Conservation (phyloP, 495 filamentous ascomycete genomes). For the Xylaria nigripes region DNA sequence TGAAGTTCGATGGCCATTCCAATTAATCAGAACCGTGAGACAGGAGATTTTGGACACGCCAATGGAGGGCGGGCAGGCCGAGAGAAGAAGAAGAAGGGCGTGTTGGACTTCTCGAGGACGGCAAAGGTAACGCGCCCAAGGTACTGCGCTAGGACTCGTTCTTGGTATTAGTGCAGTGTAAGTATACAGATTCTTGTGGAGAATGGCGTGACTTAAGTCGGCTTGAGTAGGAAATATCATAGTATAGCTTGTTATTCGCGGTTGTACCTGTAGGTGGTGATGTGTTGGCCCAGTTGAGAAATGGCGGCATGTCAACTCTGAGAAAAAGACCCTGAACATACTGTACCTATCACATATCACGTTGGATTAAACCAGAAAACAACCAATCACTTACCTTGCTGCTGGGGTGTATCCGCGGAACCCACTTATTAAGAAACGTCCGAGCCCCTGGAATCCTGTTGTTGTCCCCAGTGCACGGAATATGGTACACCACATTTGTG, state of each 20-base stretch:
- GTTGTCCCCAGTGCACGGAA: not conserved
- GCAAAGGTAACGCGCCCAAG: not conserved
- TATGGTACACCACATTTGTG: not conserved
- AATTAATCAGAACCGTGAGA: conserved; percentile 10
- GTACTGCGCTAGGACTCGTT: not conserved
- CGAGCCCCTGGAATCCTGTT: conserved; percentile 1
- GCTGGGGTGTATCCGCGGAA: not conserved
- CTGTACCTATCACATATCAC: conserved; percentile 6
- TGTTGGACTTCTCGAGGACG: not conserved
- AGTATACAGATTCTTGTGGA: not conserved
- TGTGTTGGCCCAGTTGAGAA: not conserved
- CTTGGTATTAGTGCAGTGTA: not conserved
- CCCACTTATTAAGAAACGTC: conserved; percentile 1
- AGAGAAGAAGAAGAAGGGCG: not conserved
- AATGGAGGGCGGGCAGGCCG: not conserved
- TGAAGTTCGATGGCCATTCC: not conserved
- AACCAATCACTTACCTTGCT: not conserved
- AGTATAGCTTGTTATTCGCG: not conserved
- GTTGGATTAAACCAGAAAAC: not conserved
- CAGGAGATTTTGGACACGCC: not conserved
- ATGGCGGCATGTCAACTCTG: conserved; percentile 1
- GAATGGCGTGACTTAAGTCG: not conserved
- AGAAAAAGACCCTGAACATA: not conserved
- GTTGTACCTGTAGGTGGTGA: not conserved
- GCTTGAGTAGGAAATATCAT: not conserved